Evolutionary conservation across 371 early-diverging fungal species (phyloP).

Genomic region (Smittium mucronatum): DNA sequence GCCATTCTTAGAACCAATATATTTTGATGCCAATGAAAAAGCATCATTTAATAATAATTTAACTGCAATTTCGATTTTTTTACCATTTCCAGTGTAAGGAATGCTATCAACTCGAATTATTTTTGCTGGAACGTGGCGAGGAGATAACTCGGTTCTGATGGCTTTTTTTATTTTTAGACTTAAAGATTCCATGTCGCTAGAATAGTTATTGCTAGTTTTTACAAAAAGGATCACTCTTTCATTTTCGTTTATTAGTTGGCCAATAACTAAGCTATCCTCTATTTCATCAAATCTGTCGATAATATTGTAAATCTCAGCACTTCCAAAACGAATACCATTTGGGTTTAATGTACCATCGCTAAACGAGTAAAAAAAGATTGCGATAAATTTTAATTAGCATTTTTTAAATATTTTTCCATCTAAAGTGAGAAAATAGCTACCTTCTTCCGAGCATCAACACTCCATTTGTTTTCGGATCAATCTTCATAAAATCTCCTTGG

Average conservation of each 20-base stretch:
- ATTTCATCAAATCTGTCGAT: constrained; percentile 52
- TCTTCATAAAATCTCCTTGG: constrained; percentile 86
- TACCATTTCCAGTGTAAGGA: constrained; percentile 92
- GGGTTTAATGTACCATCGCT: constrained; percentile 95
- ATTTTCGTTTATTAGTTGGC: constrained; percentile 67
- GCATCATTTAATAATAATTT: constrained; percentile 65
- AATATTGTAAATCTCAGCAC: constrained; percentile 87
- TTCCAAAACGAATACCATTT: constrained; percentile 86
- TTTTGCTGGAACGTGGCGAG: constrained; percentile 87
- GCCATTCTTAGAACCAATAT: neutral
- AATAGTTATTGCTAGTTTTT: constrained; percentile 31
- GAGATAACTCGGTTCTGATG: constrained; percentile 75
- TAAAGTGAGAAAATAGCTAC: neutral
- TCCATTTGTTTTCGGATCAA: constrained; percentile 77
- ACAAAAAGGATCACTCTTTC: constrained; percentile 84
- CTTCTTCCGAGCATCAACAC: constrained; percentile 85
- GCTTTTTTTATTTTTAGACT: constrained; percentile 38
- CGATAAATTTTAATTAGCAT: neutral
- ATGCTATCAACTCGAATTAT: constrained; percentile 69
- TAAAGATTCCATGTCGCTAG: neutral
- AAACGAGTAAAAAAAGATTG: neutral
- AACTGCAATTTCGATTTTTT: constrained; percentile 94
- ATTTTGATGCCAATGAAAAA: constrained; percentile 16
- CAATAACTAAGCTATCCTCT: constrained; percentile 64
- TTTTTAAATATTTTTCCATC: neutral